phyloP scores from a whole-genome alignment of 176 grass and related monocot species.

The Zoysia pacifica region DNA sequence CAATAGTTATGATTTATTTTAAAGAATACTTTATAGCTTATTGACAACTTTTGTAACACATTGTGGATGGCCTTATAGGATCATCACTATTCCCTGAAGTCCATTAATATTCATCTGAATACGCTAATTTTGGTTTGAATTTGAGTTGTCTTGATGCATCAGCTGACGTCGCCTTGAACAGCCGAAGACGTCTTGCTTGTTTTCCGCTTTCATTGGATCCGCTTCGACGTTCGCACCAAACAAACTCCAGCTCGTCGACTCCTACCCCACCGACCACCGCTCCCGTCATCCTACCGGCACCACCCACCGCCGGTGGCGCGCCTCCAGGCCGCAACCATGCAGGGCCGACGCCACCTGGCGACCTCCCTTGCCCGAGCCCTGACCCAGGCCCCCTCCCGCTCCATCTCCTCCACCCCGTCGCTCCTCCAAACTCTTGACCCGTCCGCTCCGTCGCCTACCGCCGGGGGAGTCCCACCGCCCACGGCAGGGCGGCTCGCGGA shows the following conservation, averaged over 20 bases:
- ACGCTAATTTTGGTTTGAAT: neutral
- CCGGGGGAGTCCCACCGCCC: conserved; percentile 11
- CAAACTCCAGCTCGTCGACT: conserved; percentile 33
- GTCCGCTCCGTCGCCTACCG: conserved; percentile 25
- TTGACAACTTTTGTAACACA: too few relatives aligned
- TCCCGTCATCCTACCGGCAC: conserved; percentile 11
- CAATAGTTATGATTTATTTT: too few relatives aligned
- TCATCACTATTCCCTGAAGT: neutral
- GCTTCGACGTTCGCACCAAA: conserved; percentile 25
- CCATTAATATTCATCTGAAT: neutral
- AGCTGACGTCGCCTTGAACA: neutral
- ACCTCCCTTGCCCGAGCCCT: conserved; percentile 19
- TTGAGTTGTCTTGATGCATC: neutral
- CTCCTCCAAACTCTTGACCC: conserved; percentile 62
- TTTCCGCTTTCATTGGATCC: conserved; percentile 24
- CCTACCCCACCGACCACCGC: neutral
- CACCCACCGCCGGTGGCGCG: neutral
- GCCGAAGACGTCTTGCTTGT: neutral
- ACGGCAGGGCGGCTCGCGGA: conserved; percentile 58
- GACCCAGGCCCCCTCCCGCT: conserved; percentile 15
- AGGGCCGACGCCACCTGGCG: conserved; percentile 32
- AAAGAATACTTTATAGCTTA: too few relatives aligned
- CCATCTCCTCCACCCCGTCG: conserved; percentile 49
- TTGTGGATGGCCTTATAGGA: too few relatives aligned
- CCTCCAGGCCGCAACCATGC: conserved; percentile 39